Conservation (phyloP, 768 basidiomycete species). For the Infundibulicybe gibba region DNA sequence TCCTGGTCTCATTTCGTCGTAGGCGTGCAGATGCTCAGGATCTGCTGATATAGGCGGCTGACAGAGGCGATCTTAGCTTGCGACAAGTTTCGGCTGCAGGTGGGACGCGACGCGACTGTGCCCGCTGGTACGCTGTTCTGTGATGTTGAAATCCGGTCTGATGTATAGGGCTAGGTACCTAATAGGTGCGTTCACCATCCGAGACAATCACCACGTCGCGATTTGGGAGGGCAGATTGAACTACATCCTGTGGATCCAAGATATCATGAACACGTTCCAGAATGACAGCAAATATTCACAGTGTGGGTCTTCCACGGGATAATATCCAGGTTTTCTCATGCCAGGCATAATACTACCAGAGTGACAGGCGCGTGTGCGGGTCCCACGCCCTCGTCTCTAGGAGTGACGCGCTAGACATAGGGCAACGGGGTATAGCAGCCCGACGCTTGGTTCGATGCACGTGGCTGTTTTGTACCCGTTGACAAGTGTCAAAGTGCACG, state of each 20-base stretch:
- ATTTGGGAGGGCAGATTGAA: slow-evolving; percentile 55
- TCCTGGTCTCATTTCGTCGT: background rate
- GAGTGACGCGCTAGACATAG: too few relatives aligned
- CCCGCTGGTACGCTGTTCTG: background rate
- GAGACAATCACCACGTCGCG: background rate
- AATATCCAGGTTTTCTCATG: too few relatives aligned
- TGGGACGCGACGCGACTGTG: background rate
- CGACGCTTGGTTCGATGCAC: too few relatives aligned
- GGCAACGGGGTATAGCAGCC: too few relatives aligned
- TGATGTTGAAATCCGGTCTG: background rate
- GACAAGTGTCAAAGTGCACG: too few relatives aligned
- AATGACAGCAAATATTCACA: too few relatives aligned
- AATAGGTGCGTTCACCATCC: slow-evolving; percentile 46
- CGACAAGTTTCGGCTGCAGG: background rate
- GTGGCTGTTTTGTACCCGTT: too few relatives aligned
- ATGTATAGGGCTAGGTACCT: slow-evolving; percentile 48
- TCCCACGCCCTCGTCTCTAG: too few relatives aligned
- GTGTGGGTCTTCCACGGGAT: too few relatives aligned
- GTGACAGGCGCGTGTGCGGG: too few relatives aligned
- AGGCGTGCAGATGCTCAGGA: slow-evolving; percentile 3
- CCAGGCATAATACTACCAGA: too few relatives aligned
- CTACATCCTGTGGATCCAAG: slow-evolving; percentile 84
- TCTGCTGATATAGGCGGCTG: slow-evolving; percentile 48
- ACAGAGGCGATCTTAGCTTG: slow-evolving; percentile 67
- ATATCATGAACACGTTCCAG: slow-evolving; percentile 43